These are phyloP conservation scores for Hemileia vastatrix DNA, from an alignment of 1,284 basidiomycete genomes.

Conservation along the genomic window DNA sequence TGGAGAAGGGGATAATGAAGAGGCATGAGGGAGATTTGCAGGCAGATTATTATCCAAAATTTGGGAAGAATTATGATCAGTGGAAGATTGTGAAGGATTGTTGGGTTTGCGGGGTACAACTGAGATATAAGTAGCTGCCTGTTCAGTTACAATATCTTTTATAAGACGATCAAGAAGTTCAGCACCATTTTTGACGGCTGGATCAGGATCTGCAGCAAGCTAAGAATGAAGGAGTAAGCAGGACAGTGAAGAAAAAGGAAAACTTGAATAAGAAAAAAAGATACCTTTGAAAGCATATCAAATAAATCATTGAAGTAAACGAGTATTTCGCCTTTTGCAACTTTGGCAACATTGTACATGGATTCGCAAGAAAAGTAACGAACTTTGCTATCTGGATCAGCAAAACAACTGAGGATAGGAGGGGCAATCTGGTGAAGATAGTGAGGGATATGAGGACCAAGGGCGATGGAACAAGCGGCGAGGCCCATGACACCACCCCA, in stretches of 20 bases:
- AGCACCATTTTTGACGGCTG: conserved; percentile 96
- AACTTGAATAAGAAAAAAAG: conserved; percentile 29
- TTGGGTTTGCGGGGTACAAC: conserved; percentile 49
- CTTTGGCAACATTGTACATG: conserved; percentile 92
- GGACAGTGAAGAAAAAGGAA: background rate
- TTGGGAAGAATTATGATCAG: conserved; percentile 58
- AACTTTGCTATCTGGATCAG: conserved; percentile 87
- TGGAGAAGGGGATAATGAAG: conserved; percentile 36
- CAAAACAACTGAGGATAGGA: conserved; percentile 84
- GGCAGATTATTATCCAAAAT: conserved; percentile 5
- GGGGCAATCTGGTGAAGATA: conserved; percentile 89
- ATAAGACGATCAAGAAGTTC: conserved; percentile 93
- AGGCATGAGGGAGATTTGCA: background rate
- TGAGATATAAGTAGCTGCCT: conserved; percentile 88
- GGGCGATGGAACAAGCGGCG: conserved; percentile 88
- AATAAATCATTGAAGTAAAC: conserved; percentile 98
- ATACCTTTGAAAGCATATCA: conserved; percentile 87
- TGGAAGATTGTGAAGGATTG: conserved; percentile 51
- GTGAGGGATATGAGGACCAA: conserved; percentile 82
- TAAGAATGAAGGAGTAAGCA: conserved; percentile 42
- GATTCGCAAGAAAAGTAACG: conserved; percentile 96
- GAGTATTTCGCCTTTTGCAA: conserved; percentile 92
- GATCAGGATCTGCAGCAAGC: conserved; percentile 91
- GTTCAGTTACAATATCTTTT: conserved; percentile 96
- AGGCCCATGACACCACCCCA: conserved; percentile 95